Conservation (phyloP, 495 filamentous ascomycete genomes). For the Hypoxylon fragiforme region DNA sequence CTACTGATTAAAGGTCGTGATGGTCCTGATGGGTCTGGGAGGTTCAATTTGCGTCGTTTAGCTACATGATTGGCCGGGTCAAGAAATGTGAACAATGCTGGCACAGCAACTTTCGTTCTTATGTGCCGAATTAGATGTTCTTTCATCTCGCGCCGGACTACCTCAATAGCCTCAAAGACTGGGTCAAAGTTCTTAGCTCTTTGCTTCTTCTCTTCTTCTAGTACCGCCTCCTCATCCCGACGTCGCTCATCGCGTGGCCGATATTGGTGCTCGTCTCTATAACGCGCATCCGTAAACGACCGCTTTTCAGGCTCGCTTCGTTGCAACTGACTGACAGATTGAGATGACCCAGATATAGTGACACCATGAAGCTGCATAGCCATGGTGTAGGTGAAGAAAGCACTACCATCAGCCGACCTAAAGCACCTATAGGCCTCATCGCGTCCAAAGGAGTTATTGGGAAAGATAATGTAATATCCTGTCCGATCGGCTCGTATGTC, state of each 20-base stretch:
- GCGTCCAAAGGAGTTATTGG: conserved; percentile 72
- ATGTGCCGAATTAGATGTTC: conserved; percentile 85
- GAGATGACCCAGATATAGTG: conserved; percentile 49
- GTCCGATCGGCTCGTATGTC: conserved; percentile 78
- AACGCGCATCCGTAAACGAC: conserved; percentile 43
- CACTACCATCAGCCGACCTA: conserved; percentile 68
- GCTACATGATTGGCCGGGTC: conserved; percentile 76
- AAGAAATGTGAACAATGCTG: conserved; percentile 79
- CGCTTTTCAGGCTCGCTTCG: conserved; percentile 31
- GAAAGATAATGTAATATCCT: conserved; percentile 91
- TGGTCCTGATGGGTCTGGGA: conserved; percentile 67
- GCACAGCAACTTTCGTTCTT: conserved; percentile 78
- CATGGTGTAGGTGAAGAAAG: conserved; percentile 91
- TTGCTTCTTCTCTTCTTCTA: conserved; percentile 84
- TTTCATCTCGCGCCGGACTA: conserved; percentile 76
- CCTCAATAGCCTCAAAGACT: conserved; percentile 75
- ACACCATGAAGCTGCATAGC: conserved; percentile 76
- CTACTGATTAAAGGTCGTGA: conserved; percentile 46
- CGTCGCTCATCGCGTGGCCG: conserved; percentile 55
- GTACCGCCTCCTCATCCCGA: conserved; percentile 70
- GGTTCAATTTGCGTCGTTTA: conserved; percentile 76
- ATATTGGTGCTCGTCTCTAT: conserved; percentile 48
- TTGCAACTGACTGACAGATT: conserved; percentile 5
- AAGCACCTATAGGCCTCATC: conserved; percentile 78
- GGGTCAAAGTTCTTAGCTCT: conserved; percentile 84